Conservation (phyloP, 2,329 filamentous ascomycete species). For the Parastagonospora avenae region DNA sequence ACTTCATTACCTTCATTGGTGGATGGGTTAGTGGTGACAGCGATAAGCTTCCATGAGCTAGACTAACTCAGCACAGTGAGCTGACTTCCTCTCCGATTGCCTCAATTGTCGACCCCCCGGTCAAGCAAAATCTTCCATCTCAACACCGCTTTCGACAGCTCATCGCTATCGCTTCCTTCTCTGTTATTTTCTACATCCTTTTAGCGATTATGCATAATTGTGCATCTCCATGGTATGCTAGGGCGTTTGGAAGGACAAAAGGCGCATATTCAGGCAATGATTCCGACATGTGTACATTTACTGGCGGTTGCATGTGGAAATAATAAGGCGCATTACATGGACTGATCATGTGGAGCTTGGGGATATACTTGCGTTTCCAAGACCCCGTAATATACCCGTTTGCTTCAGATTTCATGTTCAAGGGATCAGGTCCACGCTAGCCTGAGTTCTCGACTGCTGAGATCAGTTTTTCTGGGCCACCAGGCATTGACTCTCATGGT, state of each 20-base stretch:
- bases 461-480: background rate
- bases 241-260: background rate
- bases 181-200: background rate
- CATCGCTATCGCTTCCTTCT: background rate
- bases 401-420: background rate
- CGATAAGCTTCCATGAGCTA: background rate
- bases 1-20: slow-evolving; percentile 41
- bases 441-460: background rate
- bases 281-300: too few relatives aligned
- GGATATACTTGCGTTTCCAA: too few relatives aligned
- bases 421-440: background rate
- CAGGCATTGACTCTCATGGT: background rate
- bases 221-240: slow-evolving; percentile 4
- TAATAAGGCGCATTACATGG: too few relatives aligned
- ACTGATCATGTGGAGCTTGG: too few relatives aligned
- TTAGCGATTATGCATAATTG: slow-evolving; percentile 4
- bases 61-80: background rate
- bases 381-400: background rate
- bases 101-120: background rate
- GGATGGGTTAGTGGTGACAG: slow-evolving; percentile 22
- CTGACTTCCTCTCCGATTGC: background rate
- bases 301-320: too few relatives aligned
- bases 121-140: background rate
- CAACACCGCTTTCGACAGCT: background rate
- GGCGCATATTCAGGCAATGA: background rate